A percentile compares a stretch with the other conserved stretches of the same genome.
These are phyloP conservation scores for Scalesia atractyloides DNA, from an alignment of 129 eudicot genomes.

Conservation along the genomic window DNA sequence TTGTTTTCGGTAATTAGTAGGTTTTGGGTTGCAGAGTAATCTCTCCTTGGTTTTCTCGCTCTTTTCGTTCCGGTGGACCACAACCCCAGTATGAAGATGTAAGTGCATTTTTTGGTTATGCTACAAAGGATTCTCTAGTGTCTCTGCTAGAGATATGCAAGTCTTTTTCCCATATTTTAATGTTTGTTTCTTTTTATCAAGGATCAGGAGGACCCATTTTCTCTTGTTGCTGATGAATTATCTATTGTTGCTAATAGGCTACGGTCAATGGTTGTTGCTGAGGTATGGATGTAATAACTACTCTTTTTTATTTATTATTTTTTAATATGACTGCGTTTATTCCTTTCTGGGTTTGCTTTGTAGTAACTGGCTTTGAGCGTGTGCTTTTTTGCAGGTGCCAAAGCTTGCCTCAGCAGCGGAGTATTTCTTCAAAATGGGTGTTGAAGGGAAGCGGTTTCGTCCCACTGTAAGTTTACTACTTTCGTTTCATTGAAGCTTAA, in stretches of 20 bases:
- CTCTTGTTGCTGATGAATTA: conserved; percentile 90
- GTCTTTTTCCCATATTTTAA: not conserved
- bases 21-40: conserved; percentile 78
- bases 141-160: not conserved
- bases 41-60: conserved; percentile 55
- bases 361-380: not conserved
- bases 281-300: conserved; percentile 43
- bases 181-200: conserved; percentile 16
- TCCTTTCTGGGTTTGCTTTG: conserved; percentile 10
- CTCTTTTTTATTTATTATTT: not conserved
- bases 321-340: not conserved
- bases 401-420: conserved; percentile 98
- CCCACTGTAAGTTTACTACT: conserved; percentile 65
- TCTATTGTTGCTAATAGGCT: conserved; percentile 70
- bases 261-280: conserved; percentile 87
- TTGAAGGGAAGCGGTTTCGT: conserved; percentile 90
- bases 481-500: conserved; percentile 13
- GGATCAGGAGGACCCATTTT: conserved; percentile 90
- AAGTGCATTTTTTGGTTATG: conserved; percentile 27
- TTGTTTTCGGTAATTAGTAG: conserved; percentile 71
- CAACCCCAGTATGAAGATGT: conserved; percentile 63
- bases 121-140: not conserved
- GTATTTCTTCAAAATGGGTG: conserved; percentile 91
- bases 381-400: conserved; percentile 65
- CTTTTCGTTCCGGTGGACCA: conserved; percentile 51